Evolutionary conservation across 108 stramenopile genomes (phyloP).

Genomic region (Cyclostephanos invisitatus): DNA sequence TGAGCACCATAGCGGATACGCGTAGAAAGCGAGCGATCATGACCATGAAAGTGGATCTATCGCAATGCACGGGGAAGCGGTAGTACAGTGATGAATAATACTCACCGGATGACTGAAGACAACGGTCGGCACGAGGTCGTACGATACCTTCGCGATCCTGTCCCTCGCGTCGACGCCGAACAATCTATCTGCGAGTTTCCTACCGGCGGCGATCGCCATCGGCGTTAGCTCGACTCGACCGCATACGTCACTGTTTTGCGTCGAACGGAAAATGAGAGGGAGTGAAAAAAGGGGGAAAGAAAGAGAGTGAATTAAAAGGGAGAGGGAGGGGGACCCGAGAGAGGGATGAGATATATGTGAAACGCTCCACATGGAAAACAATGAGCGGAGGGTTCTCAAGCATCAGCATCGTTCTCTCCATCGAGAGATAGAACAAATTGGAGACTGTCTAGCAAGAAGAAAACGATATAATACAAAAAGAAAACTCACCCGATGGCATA

Average conservation of each 20-base stretch:
- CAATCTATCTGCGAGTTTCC: constrained; percentile 87
- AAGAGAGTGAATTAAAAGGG: not conserved
- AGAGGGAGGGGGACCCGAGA: no score
- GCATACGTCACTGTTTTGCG: constrained; percentile 66
- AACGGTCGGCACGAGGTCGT: constrained; percentile 86
- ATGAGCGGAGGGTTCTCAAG: no score
- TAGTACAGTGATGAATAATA: not conserved
- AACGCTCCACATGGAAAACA: no score
- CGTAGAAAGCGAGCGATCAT: no score
- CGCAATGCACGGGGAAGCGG: no score
- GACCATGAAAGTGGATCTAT: no score
- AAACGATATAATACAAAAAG: no score
- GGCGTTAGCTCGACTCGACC: constrained; percentile 91
- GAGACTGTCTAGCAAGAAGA: no score
- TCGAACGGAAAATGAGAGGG: no score
- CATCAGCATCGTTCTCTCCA: no score
- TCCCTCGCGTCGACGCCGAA: constrained; percentile 62
- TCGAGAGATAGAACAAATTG: no score
- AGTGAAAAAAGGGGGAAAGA: not conserved
- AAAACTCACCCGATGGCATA: constrained; percentile 77
- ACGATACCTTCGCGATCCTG: constrained; percentile 54
- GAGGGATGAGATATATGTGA: no score
- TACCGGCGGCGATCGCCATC: constrained; percentile 93
- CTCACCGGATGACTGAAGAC: constrained; percentile 88
- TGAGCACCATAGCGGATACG: not conserved